Percentiles rank a stretch among this genome's conserved stretches.
phyloP scores from a whole-genome alignment of 75 land plant species.

The Cupressus sempervirens region DNA sequence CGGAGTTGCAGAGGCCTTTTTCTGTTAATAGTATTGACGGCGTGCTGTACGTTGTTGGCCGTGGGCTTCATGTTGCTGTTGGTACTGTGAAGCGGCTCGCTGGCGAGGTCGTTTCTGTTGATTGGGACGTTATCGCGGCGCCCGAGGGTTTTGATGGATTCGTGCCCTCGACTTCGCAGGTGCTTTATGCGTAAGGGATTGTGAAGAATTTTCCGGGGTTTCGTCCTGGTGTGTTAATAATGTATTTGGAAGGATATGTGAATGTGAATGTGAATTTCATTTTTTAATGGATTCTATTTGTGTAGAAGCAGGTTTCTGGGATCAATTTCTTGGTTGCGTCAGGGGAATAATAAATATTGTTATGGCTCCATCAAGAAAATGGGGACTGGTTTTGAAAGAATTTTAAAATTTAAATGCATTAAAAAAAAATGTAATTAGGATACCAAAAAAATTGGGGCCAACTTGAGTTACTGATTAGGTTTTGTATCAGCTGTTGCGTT shows the following conservation, averaged over 20 bases:
- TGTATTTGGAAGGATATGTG: neutral
- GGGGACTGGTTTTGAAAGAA: neutral
- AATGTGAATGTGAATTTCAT: neutral
- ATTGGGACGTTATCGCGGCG: conserved; percentile 47
- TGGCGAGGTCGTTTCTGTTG: conserved; percentile 26
- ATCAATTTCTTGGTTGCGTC: neutral
- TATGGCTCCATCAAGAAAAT: neutral
- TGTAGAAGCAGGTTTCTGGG: neutral
- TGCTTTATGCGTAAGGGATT: conserved; percentile 42
- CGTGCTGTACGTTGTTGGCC: conserved; percentile 50
- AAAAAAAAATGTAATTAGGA: neutral
- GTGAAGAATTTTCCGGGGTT: neutral
- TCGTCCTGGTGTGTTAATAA: neutral
- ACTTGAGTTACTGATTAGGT: no score
- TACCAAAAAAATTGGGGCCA: no score
- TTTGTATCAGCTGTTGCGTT: no score
- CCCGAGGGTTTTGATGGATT: conserved; percentile 41
- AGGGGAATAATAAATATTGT: neutral
- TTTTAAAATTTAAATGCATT: no score
- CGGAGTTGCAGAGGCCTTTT: conserved; percentile 53
- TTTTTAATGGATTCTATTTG: neutral
- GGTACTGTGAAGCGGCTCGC: conserved; percentile 28
- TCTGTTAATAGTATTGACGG: conserved; percentile 38
- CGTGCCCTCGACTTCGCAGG: conserved; percentile 62
- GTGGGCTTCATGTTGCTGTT: conserved; percentile 54